Evolutionary conservation across 2,329 filamentous ascomycete species (phyloP), one percentile per base, ranked within the genome.

Genomic region (Fusarium sp.): DNA sequence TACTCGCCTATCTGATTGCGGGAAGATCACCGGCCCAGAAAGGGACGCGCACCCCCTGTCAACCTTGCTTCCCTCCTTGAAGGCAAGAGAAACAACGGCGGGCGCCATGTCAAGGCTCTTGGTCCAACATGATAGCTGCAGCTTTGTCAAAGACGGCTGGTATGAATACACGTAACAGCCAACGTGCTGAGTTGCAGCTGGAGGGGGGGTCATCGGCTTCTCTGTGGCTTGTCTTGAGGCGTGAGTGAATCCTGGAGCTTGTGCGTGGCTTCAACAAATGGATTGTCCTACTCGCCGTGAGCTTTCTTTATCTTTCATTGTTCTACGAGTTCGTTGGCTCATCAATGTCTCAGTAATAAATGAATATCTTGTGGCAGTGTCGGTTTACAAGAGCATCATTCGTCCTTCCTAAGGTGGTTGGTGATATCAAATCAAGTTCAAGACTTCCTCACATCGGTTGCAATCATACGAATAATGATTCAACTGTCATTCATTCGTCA

Each of bases 1-100:
- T 50, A 55, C 71, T 74, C 72, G 72, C 72, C 65, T 68, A 74
- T 74, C 72, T 74, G 58, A 60, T 62, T 34, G 48, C 72, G 72
- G 72, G 72, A 74, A 66, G 72, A 74, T 75, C 71, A 72, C 54
- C 53, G 48, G 49, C 51, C 61, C 64, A 69, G 58, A 58, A 51
- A 69, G 62, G 60, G 59, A 67, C 63, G 44, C 66, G 55, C 66
- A 66, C 13, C 51, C 70, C 72, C 58, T 63, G 53, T 60, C 48
- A 56, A 63, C 46, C 43, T 63, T 71, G 58, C 38, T 34, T 57
- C 39, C 57, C 54, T 52, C 50, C 51, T 38, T 64, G 42, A 39
- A 24, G 15, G 18, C 28, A 44, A 20, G 44, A 48, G 34, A 58
- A 49, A 34, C 67, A 71, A 36, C 13, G 40, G 40, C 18, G 42